phyloP scores from a whole-genome alignment of 441 rosid species.

The Adansonia grandidieri region DNA sequence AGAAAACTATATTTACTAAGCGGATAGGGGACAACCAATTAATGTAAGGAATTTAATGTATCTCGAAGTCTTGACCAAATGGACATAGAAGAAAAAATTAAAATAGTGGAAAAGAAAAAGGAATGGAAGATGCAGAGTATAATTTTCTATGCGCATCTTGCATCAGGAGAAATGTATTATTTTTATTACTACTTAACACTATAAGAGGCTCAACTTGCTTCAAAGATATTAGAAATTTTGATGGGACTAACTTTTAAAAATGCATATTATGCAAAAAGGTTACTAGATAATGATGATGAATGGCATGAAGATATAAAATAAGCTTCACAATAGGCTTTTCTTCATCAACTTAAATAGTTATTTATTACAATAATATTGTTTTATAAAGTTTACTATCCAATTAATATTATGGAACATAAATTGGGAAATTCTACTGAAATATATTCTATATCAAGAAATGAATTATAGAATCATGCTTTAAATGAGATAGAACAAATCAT shows the following conservation, averaged over 20 bases:
- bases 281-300: neutral
- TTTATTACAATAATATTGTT: neutral
- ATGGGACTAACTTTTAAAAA: neutral
- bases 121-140: neutral
- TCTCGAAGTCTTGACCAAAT: neutral
- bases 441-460: no score
- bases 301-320: neutral
- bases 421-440: no score
- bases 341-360: neutral
- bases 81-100: neutral
- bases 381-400: no score
- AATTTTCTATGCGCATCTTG: neutral
- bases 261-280: neutral
- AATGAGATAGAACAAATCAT: no score
- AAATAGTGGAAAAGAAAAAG: neutral
- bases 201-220: neutral
- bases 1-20: no score
- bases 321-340: neutral
- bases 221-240: neutral
- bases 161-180: slow-evolving; percentile 23
- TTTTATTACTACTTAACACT: neutral
- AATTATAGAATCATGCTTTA: no score
- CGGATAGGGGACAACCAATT: no score
- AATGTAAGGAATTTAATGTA: no score
- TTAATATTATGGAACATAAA: no score